Conservation (phyloP, 495 filamentous ascomycete species). For the Lasiosphaeria hispida region DNA sequence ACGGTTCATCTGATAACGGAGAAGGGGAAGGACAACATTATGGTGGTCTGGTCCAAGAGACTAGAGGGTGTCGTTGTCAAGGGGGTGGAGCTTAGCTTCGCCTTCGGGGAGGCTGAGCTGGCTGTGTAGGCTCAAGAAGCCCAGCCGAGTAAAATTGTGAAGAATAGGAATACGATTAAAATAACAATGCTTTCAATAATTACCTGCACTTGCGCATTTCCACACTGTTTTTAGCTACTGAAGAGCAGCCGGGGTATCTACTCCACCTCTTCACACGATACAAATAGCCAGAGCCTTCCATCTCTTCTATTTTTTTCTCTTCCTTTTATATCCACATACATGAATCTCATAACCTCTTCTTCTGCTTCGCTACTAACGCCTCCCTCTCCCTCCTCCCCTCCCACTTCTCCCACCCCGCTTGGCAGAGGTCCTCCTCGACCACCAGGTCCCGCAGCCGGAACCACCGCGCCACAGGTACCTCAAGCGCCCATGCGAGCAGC, state of each 20-base stretch:
- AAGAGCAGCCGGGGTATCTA: not conserved
- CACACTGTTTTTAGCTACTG: not conserved
- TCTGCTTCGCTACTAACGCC: conserved; percentile 62
- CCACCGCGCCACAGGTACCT: conserved; percentile 61
- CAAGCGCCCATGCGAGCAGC: conserved; percentile 66
- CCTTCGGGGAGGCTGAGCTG: too few relatives aligned
- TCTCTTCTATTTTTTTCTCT: too few relatives aligned
- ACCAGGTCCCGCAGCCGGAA: conserved; percentile 79
- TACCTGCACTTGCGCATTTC: too few relatives aligned
- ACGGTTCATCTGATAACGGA: too few relatives aligned
- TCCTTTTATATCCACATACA: too few relatives aligned
- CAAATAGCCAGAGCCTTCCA: not conserved
- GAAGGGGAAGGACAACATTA: not conserved
- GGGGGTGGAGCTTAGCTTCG: not conserved
- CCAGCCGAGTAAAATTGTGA: not conserved
- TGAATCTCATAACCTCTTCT: conserved; percentile 54
- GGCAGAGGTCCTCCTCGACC: conserved; percentile 83
- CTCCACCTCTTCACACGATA: not conserved
- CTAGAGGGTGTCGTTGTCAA: not conserved
- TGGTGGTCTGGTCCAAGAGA: not conserved
- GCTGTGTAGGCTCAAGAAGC: not conserved
- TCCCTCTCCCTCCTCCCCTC: conserved; percentile 53
- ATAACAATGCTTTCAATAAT: not conserved
- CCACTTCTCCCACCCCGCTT: conserved; percentile 94
- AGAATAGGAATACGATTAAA: not conserved